phyloP scores from a whole-genome alignment of 805 yeast genomes.

The Kazachstania bromeliacearum region DNA sequence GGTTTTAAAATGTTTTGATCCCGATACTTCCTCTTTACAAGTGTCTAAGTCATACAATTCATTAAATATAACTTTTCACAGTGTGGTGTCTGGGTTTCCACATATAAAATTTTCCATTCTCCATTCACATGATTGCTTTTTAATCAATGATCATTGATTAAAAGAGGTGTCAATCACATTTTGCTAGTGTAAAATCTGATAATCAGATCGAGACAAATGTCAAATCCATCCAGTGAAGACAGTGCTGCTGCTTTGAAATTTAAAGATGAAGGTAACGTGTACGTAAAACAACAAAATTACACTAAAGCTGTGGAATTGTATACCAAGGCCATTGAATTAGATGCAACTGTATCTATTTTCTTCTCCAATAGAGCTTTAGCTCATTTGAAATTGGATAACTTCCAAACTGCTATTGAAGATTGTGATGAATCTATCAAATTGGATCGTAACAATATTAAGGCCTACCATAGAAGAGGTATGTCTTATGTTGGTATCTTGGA shows the following conservation, averaged over 20 bases:
- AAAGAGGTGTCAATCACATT: too few species aligned
- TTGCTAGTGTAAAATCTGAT: background rate
- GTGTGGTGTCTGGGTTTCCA: too few species aligned
- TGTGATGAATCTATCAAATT: slow-evolving; percentile 60
- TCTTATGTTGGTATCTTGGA: slow-evolving; percentile 68
- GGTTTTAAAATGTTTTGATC: too few species aligned
- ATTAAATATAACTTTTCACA: too few species aligned
- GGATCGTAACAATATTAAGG: slow-evolving; percentile 63
- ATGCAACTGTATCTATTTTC: slow-evolving; percentile 49
- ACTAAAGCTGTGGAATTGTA: slow-evolving; percentile 61
- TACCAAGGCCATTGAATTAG: slow-evolving; percentile 62
- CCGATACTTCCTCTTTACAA: too few species aligned
- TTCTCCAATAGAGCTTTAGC: slow-evolving; percentile 88
- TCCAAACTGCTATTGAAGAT: slow-evolving; percentile 77
- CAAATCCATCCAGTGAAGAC: slow-evolving; percentile 14
- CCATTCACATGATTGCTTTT: too few species aligned
- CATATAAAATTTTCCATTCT: too few species aligned
- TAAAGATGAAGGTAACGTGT: slow-evolving; percentile 67
- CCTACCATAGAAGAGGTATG: slow-evolving; percentile 80
- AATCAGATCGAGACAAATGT: slow-evolving; percentile 6
- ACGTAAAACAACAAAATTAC: slow-evolving; percentile 56
- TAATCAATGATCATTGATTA: too few species aligned
- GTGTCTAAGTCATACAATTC: too few species aligned
- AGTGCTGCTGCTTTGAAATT: slow-evolving; percentile 36
- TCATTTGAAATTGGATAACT: slow-evolving; percentile 74